A percentile compares a stretch with the other conserved stretches of the same genome.
Evolutionary conservation across 2,329 filamentous ascomycete genomes (phyloP).

Genomic region (Huntiella abstrusa): DNA sequence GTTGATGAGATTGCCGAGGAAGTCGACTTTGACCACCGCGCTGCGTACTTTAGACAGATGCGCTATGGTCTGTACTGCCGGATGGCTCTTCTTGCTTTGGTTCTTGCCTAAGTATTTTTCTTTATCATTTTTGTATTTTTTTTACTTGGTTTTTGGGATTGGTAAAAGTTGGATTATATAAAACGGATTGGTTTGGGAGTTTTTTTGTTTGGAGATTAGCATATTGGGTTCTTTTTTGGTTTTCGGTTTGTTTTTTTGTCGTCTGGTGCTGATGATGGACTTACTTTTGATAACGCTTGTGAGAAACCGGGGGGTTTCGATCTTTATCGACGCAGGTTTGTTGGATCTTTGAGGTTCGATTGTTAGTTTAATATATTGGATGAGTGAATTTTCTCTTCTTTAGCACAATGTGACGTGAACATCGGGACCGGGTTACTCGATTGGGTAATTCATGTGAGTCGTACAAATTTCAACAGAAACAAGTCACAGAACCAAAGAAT

Average conservation of each 20-base stretch:
- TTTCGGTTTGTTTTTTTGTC: not conserved
- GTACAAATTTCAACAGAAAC: no score
- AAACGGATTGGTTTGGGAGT: not conserved
- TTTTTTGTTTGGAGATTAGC: not conserved
- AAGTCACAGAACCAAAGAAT: no score
- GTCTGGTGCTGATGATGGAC: not conserved
- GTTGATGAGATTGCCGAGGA: constrained; percentile 90
- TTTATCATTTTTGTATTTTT: constrained; percentile 9
- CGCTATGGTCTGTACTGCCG: constrained; percentile 92
- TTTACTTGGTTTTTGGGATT: not conserved
- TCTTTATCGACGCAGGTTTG: not conserved
- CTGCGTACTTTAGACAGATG: constrained; percentile 98
- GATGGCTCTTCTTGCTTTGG: constrained; percentile 89
- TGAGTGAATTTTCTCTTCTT: not conserved
- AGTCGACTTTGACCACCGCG: constrained; percentile 91
- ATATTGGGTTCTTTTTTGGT: not conserved
- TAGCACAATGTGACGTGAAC: no score
- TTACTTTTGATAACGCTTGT: no score
- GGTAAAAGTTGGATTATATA: not conserved
- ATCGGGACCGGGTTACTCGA: no score
- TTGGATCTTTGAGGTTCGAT: not conserved
- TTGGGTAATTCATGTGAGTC: no score
- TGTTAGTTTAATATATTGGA: not conserved
- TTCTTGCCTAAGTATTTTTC: constrained; percentile 36
- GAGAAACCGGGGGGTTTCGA: no score